A percentile compares a stretch with the other conserved stretches of the same genome.
phyloP scores from a whole-genome alignment of 345 rosid species.

The Eucalyptus camaldulensis region DNA sequence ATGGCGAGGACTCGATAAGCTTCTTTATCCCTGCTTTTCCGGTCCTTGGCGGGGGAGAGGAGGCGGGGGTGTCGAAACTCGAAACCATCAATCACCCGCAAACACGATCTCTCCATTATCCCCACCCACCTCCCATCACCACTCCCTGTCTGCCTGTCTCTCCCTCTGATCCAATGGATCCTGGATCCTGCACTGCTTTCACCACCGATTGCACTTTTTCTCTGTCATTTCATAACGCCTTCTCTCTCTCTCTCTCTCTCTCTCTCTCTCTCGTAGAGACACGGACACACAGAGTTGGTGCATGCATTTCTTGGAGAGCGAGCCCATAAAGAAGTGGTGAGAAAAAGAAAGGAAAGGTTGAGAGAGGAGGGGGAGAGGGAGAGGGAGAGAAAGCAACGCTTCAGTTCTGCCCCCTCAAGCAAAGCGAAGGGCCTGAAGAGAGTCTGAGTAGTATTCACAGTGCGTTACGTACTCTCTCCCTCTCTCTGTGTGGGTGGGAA shows the following conservation, averaged over 20 bases:
- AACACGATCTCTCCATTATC: background rate
- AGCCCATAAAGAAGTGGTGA: background rate
- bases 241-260: background rate
- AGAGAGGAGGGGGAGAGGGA: background rate
- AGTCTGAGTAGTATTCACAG: background rate
- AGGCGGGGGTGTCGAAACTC: background rate
- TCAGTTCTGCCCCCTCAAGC: background rate
- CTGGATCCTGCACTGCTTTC: background rate
- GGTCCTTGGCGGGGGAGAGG: background rate
- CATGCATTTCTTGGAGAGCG: background rate
- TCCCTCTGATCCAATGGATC: background rate
- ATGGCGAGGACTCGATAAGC: background rate
- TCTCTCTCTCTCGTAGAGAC: background rate
- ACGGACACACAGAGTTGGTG: background rate
- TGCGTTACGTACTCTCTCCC: background rate
- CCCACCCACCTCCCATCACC: background rate
- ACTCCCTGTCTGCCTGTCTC: background rate
- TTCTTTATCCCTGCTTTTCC: background rate
- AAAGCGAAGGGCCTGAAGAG: background rate
- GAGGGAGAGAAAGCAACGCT: background rate
- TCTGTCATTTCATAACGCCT: background rate
- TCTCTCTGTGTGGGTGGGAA: background rate
- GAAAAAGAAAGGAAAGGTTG: background rate
- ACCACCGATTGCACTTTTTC: background rate
- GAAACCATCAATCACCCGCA: background rate